These are phyloP conservation scores for Coffea humblotiana DNA, from an alignment of 305 asterid species.

Conservation along the genomic window DNA sequence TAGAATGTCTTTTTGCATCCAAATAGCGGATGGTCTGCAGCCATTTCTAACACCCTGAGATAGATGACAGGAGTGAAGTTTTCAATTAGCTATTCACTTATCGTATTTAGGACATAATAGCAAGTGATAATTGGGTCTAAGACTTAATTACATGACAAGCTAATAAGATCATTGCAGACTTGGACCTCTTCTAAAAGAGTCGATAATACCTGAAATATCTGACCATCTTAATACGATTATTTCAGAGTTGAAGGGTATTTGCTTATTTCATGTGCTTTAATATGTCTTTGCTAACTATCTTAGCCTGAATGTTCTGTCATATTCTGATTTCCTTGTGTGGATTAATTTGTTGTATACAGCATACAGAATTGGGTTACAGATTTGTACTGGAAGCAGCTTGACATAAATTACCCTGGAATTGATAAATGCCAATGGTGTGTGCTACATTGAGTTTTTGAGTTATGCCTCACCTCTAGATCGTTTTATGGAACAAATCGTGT, in stretches of 20 bases:
- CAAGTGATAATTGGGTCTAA: not conserved
- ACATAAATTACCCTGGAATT: constrained; percentile 81
- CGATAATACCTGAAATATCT: too few species aligned
- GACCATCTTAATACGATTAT: too few species aligned
- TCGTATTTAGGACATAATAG: not conserved
- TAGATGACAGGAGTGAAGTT: not conserved
- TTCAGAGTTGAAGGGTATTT: too few species aligned
- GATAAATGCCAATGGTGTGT: constrained; percentile 86
- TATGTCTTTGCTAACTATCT: not conserved
- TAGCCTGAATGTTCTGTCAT: not conserved
- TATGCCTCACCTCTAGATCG: constrained; percentile 8
- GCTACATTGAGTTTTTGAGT: constrained; percentile 17
- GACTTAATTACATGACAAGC: not conserved
- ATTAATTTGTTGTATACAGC: constrained; percentile 43
- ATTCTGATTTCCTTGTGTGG: not conserved
- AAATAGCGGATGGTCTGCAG: not conserved
- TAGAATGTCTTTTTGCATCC: too few species aligned
- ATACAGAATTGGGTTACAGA: constrained; percentile 96
- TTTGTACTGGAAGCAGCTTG: constrained; percentile 97
- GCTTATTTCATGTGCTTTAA: not conserved
- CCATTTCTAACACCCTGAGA: not conserved
- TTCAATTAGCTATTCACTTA: not conserved
- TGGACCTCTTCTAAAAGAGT: too few species aligned
- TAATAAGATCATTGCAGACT: not conserved
- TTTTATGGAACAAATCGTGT: not conserved